Base-by-base conservation (phyloP, 2,329 filamentous ascomycete genomes). In the Pyrenochaeta sp. region DNA sequence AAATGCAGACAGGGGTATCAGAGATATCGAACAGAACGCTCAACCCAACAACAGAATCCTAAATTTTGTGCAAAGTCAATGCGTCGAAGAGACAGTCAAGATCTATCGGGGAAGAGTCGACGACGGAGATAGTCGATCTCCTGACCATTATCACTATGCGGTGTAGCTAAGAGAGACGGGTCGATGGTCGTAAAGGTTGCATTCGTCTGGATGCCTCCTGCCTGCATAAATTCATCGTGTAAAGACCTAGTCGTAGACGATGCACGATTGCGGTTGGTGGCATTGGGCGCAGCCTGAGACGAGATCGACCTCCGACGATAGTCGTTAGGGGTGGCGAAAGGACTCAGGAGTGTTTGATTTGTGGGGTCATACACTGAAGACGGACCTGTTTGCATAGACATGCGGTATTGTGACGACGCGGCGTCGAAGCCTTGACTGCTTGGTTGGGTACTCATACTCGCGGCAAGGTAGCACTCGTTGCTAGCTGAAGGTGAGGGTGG, bases 361-460 rank as follows among this genome's bases (percentile, higher is more conserved):
- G n/a, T 10, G 12, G 24, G 0, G 1, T 34, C 46, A 8, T 42
- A 42, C 1, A 46, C 24, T 1, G 28, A 53, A 6, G 45, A 39
- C 13, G 53, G 36, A 22, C 28, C 19, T 10, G 52, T 50, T 2
- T 49, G 27, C 13, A 39, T 32, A 2, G 49, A 25, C 5, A 9
- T 19, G 6, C 19, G 4, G n/a, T 56, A 59, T 13, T 27, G 36
- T 2, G 57, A 59, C n/a, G 57, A 40, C 6, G 37, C 12, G 10
- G 44, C 15, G 15, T 52, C 39, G 9, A 49, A 42, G 2, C 22
- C 34, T 12, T 52, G 40, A 8, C 24, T 50, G 46, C 57, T 60
- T 27, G 49, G 37, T 19, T 53, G 49, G 3, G 54, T 56, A n/a
- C 52, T 59, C 30, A 50, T 54, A n/a, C 27, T 22, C 12, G 50